phyloP scores from a whole-genome alignment of 169 alveolate genomes.

The Pseudocohnilembus persalinus region DNA sequence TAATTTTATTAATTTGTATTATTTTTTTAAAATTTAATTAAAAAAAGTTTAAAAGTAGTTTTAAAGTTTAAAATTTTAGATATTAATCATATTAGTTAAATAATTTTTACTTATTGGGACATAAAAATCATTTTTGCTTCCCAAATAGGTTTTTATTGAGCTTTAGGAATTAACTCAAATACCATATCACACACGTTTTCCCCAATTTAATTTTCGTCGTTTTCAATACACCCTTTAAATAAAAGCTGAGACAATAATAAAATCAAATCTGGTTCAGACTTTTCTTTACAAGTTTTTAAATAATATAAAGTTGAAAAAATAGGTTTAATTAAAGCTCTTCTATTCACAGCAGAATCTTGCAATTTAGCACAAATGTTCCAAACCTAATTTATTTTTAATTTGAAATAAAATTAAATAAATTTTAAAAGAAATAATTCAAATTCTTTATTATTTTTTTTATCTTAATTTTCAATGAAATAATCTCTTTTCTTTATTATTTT shows the following conservation, averaged over 20 bases:
- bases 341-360: conserved; percentile 73
- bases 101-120: background rate
- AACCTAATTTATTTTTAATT: no score
- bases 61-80: no score
- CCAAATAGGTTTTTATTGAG: conserved; percentile 77
- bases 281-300: conserved; percentile 65
- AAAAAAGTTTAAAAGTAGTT: no score
- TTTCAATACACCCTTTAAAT: conserved; percentile 74
- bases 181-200: conserved; percentile 80
- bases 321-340: conserved; percentile 72
- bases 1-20: no score
- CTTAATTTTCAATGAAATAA: no score
- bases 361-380: conserved; percentile 79
- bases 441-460: no score
- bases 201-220: conserved; percentile 82
- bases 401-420: no score
- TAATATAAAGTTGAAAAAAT: conserved; percentile 61
- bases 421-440: no score
- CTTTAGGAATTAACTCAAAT: conserved; percentile 74
- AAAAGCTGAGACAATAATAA: conserved; percentile 69
- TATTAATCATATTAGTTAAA: no score
- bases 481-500: no score
- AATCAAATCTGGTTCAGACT: conserved; percentile 81
- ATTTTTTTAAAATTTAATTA: no score
- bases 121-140: conserved; percentile 83